These are phyloP conservation scores for Claviceps monticola DNA, from an alignment of 2,329 filamentous ascomycete genomes.

Conservation along the genomic window DNA sequence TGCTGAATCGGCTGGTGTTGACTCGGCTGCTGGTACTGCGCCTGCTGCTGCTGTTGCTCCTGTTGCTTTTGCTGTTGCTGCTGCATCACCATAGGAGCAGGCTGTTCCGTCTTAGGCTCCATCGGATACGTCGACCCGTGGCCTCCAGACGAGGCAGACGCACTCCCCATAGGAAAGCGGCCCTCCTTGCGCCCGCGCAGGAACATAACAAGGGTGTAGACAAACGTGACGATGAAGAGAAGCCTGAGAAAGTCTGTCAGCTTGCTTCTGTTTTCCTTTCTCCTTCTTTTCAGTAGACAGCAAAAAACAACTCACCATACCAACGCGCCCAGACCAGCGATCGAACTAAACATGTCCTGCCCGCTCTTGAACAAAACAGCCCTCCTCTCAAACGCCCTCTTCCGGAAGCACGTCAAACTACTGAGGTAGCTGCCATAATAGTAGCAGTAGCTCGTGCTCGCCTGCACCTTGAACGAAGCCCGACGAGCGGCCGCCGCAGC, in stretches of 20 bases:
- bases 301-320: slow-evolving; percentile 21
- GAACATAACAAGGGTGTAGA: slow-evolving; percentile 22
- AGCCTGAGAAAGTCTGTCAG: slow-evolving; percentile 16
- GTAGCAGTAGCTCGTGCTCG: slow-evolving; percentile 18
- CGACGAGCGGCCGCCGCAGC: slow-evolving; percentile 26
- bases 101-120: slow-evolving; percentile 19
- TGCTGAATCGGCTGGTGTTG: background rate
- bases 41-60: slow-evolving; percentile 6
- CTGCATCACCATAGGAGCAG: slow-evolving; percentile 3
- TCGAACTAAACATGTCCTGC: slow-evolving; percentile 21
- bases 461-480: slow-evolving; percentile 19
- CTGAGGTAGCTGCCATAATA: slow-evolving; percentile 27
- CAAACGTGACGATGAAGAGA: slow-evolving; percentile 24
- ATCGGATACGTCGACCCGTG: slow-evolving; percentile 15
- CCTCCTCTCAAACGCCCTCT: slow-evolving; percentile 13
- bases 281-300: no score
- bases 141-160: slow-evolving; percentile 2
- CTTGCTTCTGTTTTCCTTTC: background rate
- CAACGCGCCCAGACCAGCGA: slow-evolving; percentile 30
- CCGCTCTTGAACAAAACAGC: slow-evolving; percentile 22
- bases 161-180: slow-evolving; percentile 15
- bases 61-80: slow-evolving; percentile 12
- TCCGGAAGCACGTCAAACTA: slow-evolving; percentile 22
- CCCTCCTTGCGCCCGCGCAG: slow-evolving; percentile 24
- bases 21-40: slow-evolving; percentile 7